Base-by-base conservation (phyloP, 176 grass and related monocot genomes). In the Hordeum vulgare region DNA sequence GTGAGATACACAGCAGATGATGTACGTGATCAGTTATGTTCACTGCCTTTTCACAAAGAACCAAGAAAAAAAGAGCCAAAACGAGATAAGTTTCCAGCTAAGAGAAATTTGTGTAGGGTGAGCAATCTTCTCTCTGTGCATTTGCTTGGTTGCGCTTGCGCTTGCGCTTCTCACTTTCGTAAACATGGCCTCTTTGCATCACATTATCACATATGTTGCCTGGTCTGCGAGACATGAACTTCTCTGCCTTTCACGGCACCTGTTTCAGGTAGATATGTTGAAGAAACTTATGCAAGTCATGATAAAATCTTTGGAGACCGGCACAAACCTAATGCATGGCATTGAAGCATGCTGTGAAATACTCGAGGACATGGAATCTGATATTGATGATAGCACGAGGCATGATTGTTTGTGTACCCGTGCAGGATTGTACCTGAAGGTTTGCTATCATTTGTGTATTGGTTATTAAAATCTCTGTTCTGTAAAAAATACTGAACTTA, bases 331-430 rank as follows among this genome's bases (percentile, higher is more conserved):
- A 69, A 87, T 88, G 84, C 56, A 81, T 80, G 96, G 93, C 61
- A 85, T 98, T 83, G 96, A 96, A 85, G 91, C 87, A 76, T 96
- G 96, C 80, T 94, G 83, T 85, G 93, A 92, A 91, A 91, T 96
- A 59, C 80, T 96, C 56, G 91, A 92, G 54, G 86, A 80, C 58
- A 53, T 88, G 65, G 87, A 83, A 74, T 78, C 80, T 85, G 77
- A 90, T 62, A 75, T 92, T 66, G 91, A 88, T 56, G 35, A 83
- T 83, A 27, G 33, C 61, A 77, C 87, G 39, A 94, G 47, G 41
- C 87, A 92, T 85, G 87, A 94, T 56, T 92, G 85, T 66, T 92
- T 99, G 41, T 99, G 96, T 79, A 92, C 85, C 85, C 86, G 91
- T 78, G 93, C 96, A 70, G 83, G 87, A 57, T 81, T 99, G 79